Evolutionary conservation across 805 yeast genomes (phyloP).

Genomic region (Yamadazyma tumulicola): DNA sequence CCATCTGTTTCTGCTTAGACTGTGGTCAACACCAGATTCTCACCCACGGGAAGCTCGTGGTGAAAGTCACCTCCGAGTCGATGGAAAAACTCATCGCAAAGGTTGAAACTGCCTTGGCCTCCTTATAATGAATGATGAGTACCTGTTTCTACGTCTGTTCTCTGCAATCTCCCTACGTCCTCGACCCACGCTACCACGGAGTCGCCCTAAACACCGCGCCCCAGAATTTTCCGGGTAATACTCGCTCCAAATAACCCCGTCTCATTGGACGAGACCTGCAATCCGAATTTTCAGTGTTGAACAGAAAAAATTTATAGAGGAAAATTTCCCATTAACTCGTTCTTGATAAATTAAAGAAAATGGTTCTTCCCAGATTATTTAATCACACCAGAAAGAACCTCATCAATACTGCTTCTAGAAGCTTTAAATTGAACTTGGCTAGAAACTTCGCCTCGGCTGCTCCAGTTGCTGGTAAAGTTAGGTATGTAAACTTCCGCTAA

Average conservation of each 20-base stretch:
- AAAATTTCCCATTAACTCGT: neutral
- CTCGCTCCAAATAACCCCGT: constrained; percentile 1
- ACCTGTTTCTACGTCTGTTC: no score
- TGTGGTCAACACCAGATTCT: no score
- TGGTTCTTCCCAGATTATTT: constrained; percentile 57
- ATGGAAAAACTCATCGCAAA: neutral
- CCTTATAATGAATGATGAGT: no score
- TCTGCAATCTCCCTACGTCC: no score
- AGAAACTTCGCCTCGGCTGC: constrained; percentile 80
- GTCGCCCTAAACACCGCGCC: no score
- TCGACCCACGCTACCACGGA: no score
- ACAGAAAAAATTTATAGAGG: constrained; percentile 5
- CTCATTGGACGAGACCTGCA: constrained; percentile 12
- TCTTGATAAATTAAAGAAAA: constrained; percentile 16
- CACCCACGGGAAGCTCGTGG: no score
- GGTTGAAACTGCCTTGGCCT: no score
- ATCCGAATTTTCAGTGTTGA: constrained; percentile 13
- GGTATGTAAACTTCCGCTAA: constrained; percentile 59
- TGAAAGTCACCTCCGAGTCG: neutral
- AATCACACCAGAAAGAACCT: constrained; percentile 70
- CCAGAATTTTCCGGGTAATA: constrained; percentile 5
- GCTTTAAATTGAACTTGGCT: constrained; percentile 66
- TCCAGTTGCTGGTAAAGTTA: constrained; percentile 75
- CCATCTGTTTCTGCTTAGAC: constrained; percentile 21
- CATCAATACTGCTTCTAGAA: constrained; percentile 83